Conservation (phyloP, 2,329 filamentous ascomycete genomes). For the Neofusicoccum cordaticola region DNA sequence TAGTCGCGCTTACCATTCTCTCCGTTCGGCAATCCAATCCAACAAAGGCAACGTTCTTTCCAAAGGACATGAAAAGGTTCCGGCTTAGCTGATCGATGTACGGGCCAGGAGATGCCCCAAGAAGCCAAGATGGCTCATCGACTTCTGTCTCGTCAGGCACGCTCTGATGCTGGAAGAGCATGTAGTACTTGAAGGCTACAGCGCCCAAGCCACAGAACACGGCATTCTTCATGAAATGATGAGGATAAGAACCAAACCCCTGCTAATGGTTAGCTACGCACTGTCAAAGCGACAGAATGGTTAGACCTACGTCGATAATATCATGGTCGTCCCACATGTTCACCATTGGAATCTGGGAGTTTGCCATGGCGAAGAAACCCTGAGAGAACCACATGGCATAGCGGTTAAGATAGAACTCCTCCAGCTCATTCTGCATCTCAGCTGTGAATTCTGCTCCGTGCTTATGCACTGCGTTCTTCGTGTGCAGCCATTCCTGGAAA, state of each 20-base stretch:
- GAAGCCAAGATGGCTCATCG: conserved; percentile 86
- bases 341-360: conserved; percentile 93
- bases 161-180: conserved; percentile 97
- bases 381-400: conserved; percentile 97
- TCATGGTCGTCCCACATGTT: conserved; percentile 96
- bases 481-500: conserved; percentile 81
- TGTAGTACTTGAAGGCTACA: conserved; percentile 96
- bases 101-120: conserved; percentile 76
- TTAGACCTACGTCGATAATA: conserved; percentile 42
- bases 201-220: conserved; percentile 88
- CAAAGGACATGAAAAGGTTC: conserved; percentile 81
- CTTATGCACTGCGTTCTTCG: conserved; percentile 77
- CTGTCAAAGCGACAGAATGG: conserved; percentile 24
- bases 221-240: conserved; percentile 85
- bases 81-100: conserved; percentile 86
- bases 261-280: conserved; percentile 18
- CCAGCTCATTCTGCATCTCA: conserved; percentile 84
- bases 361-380: conserved; percentile 88
- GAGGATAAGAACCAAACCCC: conserved; percentile 88
- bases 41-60: conserved; percentile 74
- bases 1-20: conserved; percentile 52
- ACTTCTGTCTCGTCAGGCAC: conserved; percentile 74
- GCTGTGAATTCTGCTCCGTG: conserved; percentile 72
- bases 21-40: conserved; percentile 92
- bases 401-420: conserved; percentile 80